A percentile compares a stretch with the other conserved stretches of the same genome.
Conservation (phyloP, 1,139 yeast genomes). For the Hyphopichia pseudoburtonii region DNA sequence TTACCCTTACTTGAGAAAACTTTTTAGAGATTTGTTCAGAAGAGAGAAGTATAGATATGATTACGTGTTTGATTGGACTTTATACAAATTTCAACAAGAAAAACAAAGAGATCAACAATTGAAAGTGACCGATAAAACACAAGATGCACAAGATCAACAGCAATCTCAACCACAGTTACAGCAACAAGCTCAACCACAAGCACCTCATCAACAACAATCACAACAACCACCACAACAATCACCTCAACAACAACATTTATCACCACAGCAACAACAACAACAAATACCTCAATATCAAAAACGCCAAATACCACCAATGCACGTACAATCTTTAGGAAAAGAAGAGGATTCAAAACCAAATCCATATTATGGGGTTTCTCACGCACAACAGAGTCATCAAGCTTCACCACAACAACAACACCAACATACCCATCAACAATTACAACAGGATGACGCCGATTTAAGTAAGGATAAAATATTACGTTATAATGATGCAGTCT, state of each 20-base stretch:
- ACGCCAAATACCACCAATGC: conserved; percentile 6
- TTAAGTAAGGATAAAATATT: conserved; percentile 3
- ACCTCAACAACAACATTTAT: conserved; percentile 7
- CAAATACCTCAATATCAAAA: conserved; percentile 7
- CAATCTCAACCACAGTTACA: conserved; percentile 11
- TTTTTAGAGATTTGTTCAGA: conserved; percentile 85
- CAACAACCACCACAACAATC: conserved; percentile 9
- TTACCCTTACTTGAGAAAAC: conserved; percentile 82
- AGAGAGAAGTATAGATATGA: conserved; percentile 91
- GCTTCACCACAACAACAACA: conserved; percentile 7
- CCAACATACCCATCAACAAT: conserved; percentile 13
- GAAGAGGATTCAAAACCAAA: neutral
- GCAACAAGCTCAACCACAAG: conserved; percentile 12
- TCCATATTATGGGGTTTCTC: conserved; percentile 4
- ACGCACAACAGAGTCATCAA: conserved; percentile 12
- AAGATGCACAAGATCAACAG: conserved; percentile 14
- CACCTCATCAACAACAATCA: conserved; percentile 9
- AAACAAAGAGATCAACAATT: conserved; percentile 51
- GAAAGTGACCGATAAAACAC: conserved; percentile 14
- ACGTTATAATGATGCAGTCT: conserved; percentile 3
- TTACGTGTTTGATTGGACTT: conserved; percentile 96
- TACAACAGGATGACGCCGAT: conserved; percentile 5
- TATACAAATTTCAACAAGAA: conserved; percentile 72
- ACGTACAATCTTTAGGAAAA: conserved; percentile 5
- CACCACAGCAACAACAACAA: conserved; percentile 11